Percentiles rank a stretch among this genome's conserved stretches.
Conservation (phyloP, 352 stramenopile species). For the Phytopythium vexans region DNA sequence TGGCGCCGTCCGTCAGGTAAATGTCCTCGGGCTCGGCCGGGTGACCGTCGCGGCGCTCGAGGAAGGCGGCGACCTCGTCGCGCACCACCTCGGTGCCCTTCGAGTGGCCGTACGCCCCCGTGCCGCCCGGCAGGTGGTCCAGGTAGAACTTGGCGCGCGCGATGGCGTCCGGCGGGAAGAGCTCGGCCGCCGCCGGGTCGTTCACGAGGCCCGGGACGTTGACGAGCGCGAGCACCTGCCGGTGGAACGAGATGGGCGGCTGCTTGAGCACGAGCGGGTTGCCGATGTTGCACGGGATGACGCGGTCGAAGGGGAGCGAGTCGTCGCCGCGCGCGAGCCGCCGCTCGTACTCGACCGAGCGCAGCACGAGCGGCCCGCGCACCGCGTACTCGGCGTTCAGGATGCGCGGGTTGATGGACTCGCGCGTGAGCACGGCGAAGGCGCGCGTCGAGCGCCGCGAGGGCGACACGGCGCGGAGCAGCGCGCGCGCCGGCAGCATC, state of each 20-base stretch:
- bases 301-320: constrained; percentile 86
- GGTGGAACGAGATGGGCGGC: constrained; percentile 92
- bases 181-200: constrained; percentile 60
- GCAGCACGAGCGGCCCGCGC: constrained; percentile 74
- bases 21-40: constrained; percentile 92
- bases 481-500: not conserved
- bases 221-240: constrained; percentile 90
- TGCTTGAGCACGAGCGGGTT: constrained; percentile 97
- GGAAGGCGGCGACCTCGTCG: constrained; percentile 89
- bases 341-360: constrained; percentile 64
- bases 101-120: constrained; percentile 92
- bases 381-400: constrained; percentile 79
- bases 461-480: not conserved
- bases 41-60: constrained; percentile 86
- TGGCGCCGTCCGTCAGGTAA: constrained; percentile 97
- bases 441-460: not conserved
- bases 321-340: constrained; percentile 49
- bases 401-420: constrained; percentile 78
- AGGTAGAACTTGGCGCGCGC: constrained; percentile 87
- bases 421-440: constrained; percentile 48
- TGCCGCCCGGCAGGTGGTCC: constrained; percentile 80
- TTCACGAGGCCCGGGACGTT: constrained; percentile 88
- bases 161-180: constrained; percentile 88
- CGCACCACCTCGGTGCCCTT: constrained; percentile 87
- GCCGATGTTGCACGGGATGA: constrained; percentile 98